Conservation (phyloP, 345 rosid genomes). For the Linum trigynum region DNA sequence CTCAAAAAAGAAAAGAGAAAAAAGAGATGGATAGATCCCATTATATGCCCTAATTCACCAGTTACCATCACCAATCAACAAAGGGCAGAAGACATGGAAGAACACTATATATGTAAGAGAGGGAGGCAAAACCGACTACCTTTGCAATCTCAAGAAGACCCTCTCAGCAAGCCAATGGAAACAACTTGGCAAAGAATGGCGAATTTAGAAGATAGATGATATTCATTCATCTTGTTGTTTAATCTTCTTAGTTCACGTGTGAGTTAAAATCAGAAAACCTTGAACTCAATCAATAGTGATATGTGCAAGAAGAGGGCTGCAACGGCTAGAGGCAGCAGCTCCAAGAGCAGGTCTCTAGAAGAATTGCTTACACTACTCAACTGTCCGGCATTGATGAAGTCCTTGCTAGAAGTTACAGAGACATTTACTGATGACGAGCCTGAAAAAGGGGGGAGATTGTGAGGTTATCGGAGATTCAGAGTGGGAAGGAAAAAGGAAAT, state of each 20-base stretch:
- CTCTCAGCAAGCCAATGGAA: constrained; percentile 12
- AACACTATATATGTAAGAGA: neutral
- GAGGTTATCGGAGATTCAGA: no score
- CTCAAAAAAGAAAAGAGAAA: no score
- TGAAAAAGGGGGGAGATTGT: neutral
- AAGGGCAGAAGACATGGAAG: neutral
- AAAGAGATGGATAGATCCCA: no score
- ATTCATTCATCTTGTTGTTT: no score
- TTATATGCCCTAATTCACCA: neutral
- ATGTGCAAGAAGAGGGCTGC: constrained; percentile 31
- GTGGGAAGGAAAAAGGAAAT: neutral
- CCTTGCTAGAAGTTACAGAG: constrained; percentile 24
- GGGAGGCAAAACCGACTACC: constrained; percentile 2
- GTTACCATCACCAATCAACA: neutral
- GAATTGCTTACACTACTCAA: constrained; percentile 14
- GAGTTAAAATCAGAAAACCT: constrained; percentile 28
- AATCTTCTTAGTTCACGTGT: no score
- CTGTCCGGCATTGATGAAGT: constrained; percentile 24
- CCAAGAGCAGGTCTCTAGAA: constrained; percentile 28
- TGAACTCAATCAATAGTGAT: constrained; percentile 21
- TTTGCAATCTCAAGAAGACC: constrained; percentile 10
- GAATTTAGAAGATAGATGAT: neutral
- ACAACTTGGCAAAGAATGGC: constrained; percentile 17
- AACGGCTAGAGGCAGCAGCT: constrained; percentile 29
- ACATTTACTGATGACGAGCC: constrained; percentile 29